These are phyloP conservation scores for Exophiala dermatitidis DNA, from an alignment of 2,329 filamentous ascomycete species.

Conservation along the genomic window DNA sequence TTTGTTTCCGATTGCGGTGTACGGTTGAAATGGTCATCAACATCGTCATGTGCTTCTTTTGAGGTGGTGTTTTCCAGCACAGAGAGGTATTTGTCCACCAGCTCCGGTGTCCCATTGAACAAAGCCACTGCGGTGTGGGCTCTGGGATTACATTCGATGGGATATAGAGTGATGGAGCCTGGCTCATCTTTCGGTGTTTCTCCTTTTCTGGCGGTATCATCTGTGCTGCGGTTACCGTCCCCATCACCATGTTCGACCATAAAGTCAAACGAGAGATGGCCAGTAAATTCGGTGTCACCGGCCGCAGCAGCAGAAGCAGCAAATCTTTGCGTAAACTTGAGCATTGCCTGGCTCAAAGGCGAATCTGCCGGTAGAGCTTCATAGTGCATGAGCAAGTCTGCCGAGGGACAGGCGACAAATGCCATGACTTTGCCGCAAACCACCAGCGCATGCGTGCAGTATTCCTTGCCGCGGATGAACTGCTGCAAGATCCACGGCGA, in stretches of 20 bases:
- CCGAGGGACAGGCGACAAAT: slow-evolving; percentile 60
- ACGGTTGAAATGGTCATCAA: too few species aligned
- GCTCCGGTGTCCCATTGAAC: slow-evolving; percentile 44
- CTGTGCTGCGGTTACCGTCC: slow-evolving; percentile 5
- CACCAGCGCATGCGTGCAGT: slow-evolving; percentile 64
- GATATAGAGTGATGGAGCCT: slow-evolving; percentile 41
- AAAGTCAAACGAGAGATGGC: slow-evolving; percentile 67
- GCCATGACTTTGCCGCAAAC: slow-evolving; percentile 57
- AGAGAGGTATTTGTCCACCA: slow-evolving; percentile 47
- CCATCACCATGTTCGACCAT: slow-evolving; percentile 47
- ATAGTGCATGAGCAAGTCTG: slow-evolving; percentile 61
- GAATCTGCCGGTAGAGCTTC: slow-evolving; percentile 50
- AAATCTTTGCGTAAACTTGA: slow-evolving; percentile 56
- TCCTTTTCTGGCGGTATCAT: not conserved
- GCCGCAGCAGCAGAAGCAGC: slow-evolving; percentile 47
- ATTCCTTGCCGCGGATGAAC: slow-evolving; percentile 58
- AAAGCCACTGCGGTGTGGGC: slow-evolving; percentile 61
- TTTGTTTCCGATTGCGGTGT: not conserved
- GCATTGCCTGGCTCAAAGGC: slow-evolving; percentile 52
- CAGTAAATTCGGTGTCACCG: slow-evolving; percentile 50
- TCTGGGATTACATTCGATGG: slow-evolving; percentile 65
- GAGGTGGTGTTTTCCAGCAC: slow-evolving; percentile 30
- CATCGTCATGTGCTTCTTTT: not conserved
- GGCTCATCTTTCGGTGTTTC: too few species aligned
- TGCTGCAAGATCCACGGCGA: slow-evolving; percentile 63